Base-by-base conservation (phyloP, 192 early-diverging fungal species). In the Martensiomyces pterosporus region DNA sequence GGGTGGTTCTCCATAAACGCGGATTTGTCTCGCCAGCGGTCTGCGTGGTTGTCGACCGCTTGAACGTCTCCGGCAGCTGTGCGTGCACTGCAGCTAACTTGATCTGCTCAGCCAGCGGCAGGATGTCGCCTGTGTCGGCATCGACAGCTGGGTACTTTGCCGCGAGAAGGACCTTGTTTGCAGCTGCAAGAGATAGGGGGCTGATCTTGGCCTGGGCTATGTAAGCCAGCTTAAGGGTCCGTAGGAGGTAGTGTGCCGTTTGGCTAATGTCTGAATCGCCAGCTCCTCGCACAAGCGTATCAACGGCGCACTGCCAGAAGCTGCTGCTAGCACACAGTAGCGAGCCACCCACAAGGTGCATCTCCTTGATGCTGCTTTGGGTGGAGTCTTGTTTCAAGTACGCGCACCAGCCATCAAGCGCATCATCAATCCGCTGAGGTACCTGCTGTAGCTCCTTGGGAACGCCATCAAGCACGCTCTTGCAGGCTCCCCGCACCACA, bases 271-370 rank as follows among this genome's bases (percentile, higher is more conserved):
- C 25, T 16, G 23, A 24, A 13, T 7, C 13, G 18, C 21, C 14
- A 22, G 38, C 19, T 4, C n/a, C 24, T 3, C 40, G 12, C 6
- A 17, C 25, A 44, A 63, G 33, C 14, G 47, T 47, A 12, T 24
- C 25, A 21, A 63, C 33, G 3, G 47, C 37, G 24, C 47, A 63
- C 15, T 55, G 39, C 60, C 60, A 63, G 37, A 63, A 53, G 2
- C 19, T 37, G 25, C 45, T 35, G n/a, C n/a, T n/a, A n/a, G n/a
- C n/a, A n/a, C n/a, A n/a, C n/a, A n/a, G n/a, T n/a, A n/a, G n/a
- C n/a, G n/a, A n/a, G n/a, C n/a, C n/a, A n/a, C n/a, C n/a, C n/a
- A n/a, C n/a, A n/a, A n/a, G n/a, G n/a, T n/a, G n/a, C n/a, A n/a
- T n/a, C n/a, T n/a, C n/a, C n/a, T n/a, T n/a, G n/a, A n/a, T n/a